phyloP scores from a whole-genome alignment of 208 protist species.

The Acanthamoeba healyi region DNA sequence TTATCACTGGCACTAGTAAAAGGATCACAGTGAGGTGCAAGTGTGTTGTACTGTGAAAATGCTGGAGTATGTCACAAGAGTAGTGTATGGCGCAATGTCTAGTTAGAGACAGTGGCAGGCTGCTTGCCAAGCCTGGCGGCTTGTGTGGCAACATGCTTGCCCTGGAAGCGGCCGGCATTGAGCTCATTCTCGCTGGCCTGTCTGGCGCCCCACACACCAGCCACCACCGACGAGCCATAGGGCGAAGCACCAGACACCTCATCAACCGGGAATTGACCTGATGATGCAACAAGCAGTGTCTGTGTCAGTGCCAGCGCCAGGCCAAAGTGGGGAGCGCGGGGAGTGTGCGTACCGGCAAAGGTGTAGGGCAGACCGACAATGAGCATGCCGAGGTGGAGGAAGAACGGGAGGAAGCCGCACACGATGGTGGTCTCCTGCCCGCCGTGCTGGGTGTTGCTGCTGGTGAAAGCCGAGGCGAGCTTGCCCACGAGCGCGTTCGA shows the following conservation, averaged over 20 bases:
- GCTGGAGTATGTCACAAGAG: no score
- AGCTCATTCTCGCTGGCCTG: conserved; percentile 72
- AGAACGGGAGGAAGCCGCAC: conserved; percentile 21
- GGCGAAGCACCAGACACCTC: conserved; percentile 69
- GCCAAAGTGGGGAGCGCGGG: no score
- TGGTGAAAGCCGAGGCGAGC: conserved; percentile 72
- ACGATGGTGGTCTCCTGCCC: conserved; percentile 79
- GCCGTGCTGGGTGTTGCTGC: conserved; percentile 78
- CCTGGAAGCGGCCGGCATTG: conserved; percentile 73
- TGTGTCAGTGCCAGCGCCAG: background rate
- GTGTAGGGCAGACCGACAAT: conserved; percentile 76
- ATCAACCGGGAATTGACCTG: background rate
- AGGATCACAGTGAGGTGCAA: no score
- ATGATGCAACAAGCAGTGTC: background rate
- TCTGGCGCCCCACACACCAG: conserved; percentile 46
- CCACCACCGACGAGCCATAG: conserved; percentile 67
- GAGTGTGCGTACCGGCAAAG: background rate
- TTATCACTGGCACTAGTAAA: no score
- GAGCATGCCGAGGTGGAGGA: conserved; percentile 80
- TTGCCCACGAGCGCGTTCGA: conserved; percentile 75
- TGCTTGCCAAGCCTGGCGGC: conserved; percentile 59
- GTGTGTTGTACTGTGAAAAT: no score
- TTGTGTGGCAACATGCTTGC: conserved; percentile 75
- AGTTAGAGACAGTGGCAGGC: no score
- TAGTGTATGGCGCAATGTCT: no score